Evolutionary conservation across 441 rosid genomes (phyloP), one percentile per base, ranked within the genome.

Genomic region (Gossypium gossypioides): DNA sequence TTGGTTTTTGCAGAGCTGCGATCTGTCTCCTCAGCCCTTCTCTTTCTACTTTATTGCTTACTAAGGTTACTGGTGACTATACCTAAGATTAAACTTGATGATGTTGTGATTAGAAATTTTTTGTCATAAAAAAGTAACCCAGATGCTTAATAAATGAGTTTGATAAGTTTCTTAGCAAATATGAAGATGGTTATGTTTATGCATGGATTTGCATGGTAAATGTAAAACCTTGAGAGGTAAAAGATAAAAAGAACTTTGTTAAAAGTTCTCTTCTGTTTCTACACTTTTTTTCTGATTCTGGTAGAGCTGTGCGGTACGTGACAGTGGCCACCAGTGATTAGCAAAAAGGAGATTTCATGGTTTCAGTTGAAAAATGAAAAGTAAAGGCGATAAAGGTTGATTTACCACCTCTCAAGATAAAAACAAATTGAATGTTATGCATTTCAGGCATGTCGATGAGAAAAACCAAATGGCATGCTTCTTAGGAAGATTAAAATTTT

Each of bases 351-450:
- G 51, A 63, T 16, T 34, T 62, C 67, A 62, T 13, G 67, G 67
- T 62, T 34, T 62, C 67, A 37, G 48, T 62, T 62, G 67, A 62
- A 62, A 62, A 46, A 13, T 56, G 60, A 54, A 19, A 54, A 54
- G 24, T 7, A 19, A 3, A 16, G 32, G 18, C 32, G 42, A 34
- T 34, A 34, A 34, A 42, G 55, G 37, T 44, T 21, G 12, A 6
- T 46, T 22, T 50, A n/a, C 21, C 55, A n/a, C 55, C 55, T 50
- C 19, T 50, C 19, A 50, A 50, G 42, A 34, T 34, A 34, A 34
- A 34, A 34, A 34, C 10, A 34, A 34, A 6, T 1, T 34, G 10
- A 34, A 34, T 6, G 10, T 1, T 34, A 6, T 34, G 42, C 42
- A 6, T 34, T 34, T 34, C 42, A 34, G 42, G 42, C 40, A 34